Evolutionary conservation across 164 flowering plant genomes (phyloP).

Genomic region (Malania oleifera): DNA sequence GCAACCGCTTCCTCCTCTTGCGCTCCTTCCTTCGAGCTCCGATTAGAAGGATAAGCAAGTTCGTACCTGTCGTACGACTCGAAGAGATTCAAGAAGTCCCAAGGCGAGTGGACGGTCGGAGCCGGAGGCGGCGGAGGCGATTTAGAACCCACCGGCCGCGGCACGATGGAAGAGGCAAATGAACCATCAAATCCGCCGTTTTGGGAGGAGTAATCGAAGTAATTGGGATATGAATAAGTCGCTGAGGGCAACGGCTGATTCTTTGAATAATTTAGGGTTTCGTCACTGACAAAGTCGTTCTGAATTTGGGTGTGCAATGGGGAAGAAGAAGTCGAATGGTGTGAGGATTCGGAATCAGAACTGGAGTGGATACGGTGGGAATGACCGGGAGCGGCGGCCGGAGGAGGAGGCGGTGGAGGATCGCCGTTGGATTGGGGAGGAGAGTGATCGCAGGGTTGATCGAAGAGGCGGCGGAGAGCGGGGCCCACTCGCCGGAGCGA

Average conservation of each 20-base stretch:
- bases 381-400: background rate
- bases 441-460: constrained; percentile 4
- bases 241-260: background rate
- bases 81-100: constrained; percentile 37
- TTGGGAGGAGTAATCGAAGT: background rate
- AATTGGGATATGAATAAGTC: background rate
- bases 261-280: background rate
- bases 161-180: background rate
- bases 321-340: background rate
- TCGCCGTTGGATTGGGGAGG: background rate
- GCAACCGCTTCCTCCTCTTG: too few species aligned
- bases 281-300: background rate
- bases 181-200: background rate
- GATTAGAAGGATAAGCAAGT: background rate
- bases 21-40: background rate
- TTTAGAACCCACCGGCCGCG: background rate
- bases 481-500: constrained; percentile 31
- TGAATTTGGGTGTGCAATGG: background rate
- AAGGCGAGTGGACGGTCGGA: constrained; percentile 13
- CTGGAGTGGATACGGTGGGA: constrained; percentile 14
- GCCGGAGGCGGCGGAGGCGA: constrained; percentile 23
- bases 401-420: constrained; percentile 12
- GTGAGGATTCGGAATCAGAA: constrained; percentile 21
- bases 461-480: constrained; percentile 31
- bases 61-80: constrained; percentile 25